Conservation (phyloP, 192 early-diverging fungal species). For the Umbelopsis sp. region DNA sequence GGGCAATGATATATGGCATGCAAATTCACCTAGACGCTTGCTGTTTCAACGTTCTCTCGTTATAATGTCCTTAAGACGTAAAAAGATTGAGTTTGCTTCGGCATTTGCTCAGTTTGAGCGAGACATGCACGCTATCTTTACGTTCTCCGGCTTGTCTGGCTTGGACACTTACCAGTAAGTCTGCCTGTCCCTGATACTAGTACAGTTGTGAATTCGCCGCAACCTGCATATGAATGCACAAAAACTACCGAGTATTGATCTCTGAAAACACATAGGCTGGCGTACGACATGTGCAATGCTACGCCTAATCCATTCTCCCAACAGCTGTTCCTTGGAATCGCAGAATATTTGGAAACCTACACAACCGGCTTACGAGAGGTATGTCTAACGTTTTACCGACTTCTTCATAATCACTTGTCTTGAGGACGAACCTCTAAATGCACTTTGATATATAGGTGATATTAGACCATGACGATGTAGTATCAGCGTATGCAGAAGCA, state of each 20-base stretch:
- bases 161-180: slow-evolving; percentile 78
- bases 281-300: slow-evolving; percentile 83
- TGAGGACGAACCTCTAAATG: background rate
- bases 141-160: slow-evolving; percentile 58
- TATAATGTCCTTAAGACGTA: slow-evolving; percentile 56
- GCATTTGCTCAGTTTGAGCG: slow-evolving; percentile 50
- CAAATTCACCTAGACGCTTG: background rate
- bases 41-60: background rate
- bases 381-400: slow-evolving; percentile 10
- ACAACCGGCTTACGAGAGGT: slow-evolving; percentile 56
- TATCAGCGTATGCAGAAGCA: slow-evolving; percentile 65
- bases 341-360: slow-evolving; percentile 66
- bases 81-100: slow-evolving; percentile 53
- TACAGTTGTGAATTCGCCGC: background rate
- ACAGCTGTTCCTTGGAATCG: slow-evolving; percentile 64
- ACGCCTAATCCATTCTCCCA: slow-evolving; percentile 71
- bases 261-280: slow-evolving; percentile 44
- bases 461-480: slow-evolving; percentile 66
- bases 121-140: slow-evolving; percentile 56
- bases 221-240: background rate
- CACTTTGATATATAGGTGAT: slow-evolving; percentile 46
- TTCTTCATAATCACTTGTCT: background rate
- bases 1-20: background rate
- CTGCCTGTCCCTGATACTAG: background rate
- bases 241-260: background rate